Percentiles rank a stretch among this genome's conserved stretches.
phyloP scores from a whole-genome alignment of 208 protist species.

The Endotrypanum monterogeii region DNA sequence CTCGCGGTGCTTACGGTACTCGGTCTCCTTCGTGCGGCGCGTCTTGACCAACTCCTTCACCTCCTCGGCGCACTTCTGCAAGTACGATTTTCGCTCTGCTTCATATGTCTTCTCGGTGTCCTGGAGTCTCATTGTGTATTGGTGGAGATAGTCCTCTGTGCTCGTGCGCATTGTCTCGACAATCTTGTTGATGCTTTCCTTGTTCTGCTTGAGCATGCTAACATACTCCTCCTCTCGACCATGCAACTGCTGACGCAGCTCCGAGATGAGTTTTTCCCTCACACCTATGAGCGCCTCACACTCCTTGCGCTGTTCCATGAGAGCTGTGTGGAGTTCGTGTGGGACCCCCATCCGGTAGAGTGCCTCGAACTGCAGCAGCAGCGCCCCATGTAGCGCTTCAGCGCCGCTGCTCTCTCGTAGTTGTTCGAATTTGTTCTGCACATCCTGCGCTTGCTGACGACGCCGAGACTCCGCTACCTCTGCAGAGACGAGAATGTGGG shows the following conservation, averaged over 20 bases:
- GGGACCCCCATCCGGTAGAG: conserved; percentile 86
- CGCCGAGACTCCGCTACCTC: conserved; percentile 76
- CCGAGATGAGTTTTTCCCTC: conserved; percentile 89
- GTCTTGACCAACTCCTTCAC: conserved; percentile 89
- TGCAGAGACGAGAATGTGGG: conserved; percentile 53
- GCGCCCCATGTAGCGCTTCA: conserved; percentile 59
- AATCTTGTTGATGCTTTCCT: conserved; percentile 80
- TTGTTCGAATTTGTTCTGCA: conserved; percentile 40
- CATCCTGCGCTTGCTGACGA: conserved; percentile 46
- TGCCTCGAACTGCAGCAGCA: conserved; percentile 88
- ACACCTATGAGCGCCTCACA: conserved; percentile 78
- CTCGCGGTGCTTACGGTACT: conserved; percentile 84
- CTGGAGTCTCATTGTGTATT: conserved; percentile 79
- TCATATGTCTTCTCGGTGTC: conserved; percentile 90
- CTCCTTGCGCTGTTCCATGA: conserved; percentile 70
- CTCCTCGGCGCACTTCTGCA: conserved; percentile 79
- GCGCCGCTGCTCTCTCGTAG: conserved; percentile 60
- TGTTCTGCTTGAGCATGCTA: conserved; percentile 72
- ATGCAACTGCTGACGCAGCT: conserved; percentile 82
- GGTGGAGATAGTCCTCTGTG: conserved; percentile 77
- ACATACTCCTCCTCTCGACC: conserved; percentile 94
- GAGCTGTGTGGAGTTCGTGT: conserved; percentile 83
- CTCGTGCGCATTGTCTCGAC: conserved; percentile 85
- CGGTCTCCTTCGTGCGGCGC: conserved; percentile 87
- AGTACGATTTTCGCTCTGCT: conserved; percentile 73